Base-by-base conservation (phyloP, 2,329 filamentous ascomycete genomes). In the Hymenoscyphus albidus region DNA sequence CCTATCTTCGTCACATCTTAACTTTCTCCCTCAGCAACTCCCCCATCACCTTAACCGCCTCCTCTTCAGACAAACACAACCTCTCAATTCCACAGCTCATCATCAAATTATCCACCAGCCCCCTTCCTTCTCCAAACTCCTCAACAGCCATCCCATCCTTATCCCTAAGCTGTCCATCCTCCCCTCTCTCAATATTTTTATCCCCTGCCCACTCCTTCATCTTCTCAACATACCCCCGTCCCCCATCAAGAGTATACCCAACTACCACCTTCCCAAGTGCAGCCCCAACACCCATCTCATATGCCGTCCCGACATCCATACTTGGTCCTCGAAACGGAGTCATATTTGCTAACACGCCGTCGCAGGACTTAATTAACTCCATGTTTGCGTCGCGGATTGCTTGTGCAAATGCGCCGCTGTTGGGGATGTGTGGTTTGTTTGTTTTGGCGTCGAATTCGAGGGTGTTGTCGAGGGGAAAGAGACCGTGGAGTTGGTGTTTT, bases 61-160 rank as follows among this genome's bases (percentile, higher is more conserved):
- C 70, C 44, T 72, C 69, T 18, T 68, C 69, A 3, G 65, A 64
- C 13, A 12, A n/a, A 61, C 68, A 70, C n/a, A 70, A 38, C 38
- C 55, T 64, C 39, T 70, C 65, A 35, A 69, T 56, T 7, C 68
- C 69, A 64, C 69, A 70, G 31, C 62, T 51, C 44, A 72, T 65
- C 70, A 72, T 72, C 59, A 72, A 58, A 60, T 72, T 72, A 63
- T 76, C 77, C 58, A 64, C 65, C 59, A 56, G 77, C 1, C 68
- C 78, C 13, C 78, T 78, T 65, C 79, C 77, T 16, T 77, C 75
- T 5, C 78, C 79, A 39, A 83, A 76, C 62, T 79, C 77, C 64
- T 80, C 78, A 3, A 83, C 79, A n/a, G 65, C 61, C 69, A 68
- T 68, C 10, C 67, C 67, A 2, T 48, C 51, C 42, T 65, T 66